Conservation (phyloP, 495 filamentous ascomycete genomes). For the Penicillium soppii region DNA sequence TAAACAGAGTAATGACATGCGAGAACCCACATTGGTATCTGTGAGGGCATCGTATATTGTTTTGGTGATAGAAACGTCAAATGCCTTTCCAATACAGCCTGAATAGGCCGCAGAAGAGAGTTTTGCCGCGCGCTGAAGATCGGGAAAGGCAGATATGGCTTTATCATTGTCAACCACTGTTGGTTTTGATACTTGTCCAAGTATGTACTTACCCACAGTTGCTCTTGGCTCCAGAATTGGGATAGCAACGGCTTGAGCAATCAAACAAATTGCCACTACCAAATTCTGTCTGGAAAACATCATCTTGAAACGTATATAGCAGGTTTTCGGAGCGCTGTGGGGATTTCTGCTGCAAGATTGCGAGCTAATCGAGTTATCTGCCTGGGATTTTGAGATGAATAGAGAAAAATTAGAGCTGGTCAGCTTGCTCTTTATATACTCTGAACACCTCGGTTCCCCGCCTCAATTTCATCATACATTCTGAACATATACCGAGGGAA, state of each 20-base stretch:
- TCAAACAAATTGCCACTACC: constrained; percentile 5
- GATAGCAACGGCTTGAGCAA: constrained; percentile 13
- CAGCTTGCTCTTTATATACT: neutral
- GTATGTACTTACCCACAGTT: constrained; percentile 12
- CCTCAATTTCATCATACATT: too few species aligned
- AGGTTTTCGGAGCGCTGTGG: neutral
- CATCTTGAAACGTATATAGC: constrained; percentile 8
- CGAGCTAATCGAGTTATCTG: neutral
- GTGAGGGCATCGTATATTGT: constrained; percentile 21
- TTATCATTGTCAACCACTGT: neutral
- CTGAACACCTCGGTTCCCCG: neutral
- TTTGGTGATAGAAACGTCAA: constrained; percentile 36
- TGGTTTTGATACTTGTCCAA: neutral
- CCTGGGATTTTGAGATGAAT: neutral
- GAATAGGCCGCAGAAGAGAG: constrained; percentile 36
- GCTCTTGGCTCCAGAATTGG: constrained; percentile 17
- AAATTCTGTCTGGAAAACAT: constrained; percentile 4
- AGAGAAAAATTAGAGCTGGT: neutral
- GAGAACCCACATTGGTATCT: constrained; percentile 24
- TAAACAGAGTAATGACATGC: neutral
- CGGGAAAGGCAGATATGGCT: constrained; percentile 23
- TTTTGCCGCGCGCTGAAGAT: constrained; percentile 31
- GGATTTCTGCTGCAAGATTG: neutral
- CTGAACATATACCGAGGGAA: too few species aligned
- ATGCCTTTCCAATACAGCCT: constrained; percentile 26